These are phyloP conservation scores for Papiliotrema laurentii DNA, from an alignment of 1,284 basidiomycete genomes.

Conservation along the genomic window DNA sequence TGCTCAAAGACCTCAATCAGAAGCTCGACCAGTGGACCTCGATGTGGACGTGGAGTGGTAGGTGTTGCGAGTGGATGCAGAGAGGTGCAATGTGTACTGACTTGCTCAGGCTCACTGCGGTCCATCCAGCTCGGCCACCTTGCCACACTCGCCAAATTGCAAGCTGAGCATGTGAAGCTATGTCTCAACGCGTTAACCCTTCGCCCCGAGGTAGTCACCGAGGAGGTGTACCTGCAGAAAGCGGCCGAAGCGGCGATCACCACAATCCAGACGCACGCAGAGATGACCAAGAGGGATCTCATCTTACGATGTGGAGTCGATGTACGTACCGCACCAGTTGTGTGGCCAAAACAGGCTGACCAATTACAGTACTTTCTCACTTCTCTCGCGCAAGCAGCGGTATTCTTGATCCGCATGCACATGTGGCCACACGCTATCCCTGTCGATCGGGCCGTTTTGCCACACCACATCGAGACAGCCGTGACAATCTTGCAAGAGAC, in stretches of 20 bases:
- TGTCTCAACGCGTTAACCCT: conserved; percentile 19
- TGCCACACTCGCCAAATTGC: conserved; percentile 11
- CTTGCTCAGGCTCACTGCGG: conserved; percentile 9
- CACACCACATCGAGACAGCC: conserved; percentile 9
- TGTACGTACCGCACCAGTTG: neutral
- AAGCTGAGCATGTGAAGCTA: conserved; percentile 17
- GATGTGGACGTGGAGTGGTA: conserved; percentile 19
- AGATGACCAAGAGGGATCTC: conserved; percentile 7
- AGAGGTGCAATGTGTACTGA: neutral
- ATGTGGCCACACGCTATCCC: conserved; percentile 3
- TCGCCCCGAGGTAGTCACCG: neutral
- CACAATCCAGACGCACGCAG: conserved; percentile 13
- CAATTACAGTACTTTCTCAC: conserved; percentile 13
- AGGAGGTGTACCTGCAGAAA: conserved; percentile 6
- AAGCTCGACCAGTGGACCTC: conserved; percentile 17
- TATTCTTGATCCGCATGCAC: conserved; percentile 17
- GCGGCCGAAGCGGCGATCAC: conserved; percentile 16
- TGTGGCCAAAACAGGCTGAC: neutral
- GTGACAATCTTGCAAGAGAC: conserved; percentile 14
- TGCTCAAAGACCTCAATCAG: conserved; percentile 15
- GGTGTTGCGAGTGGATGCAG: neutral
- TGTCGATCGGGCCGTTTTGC: conserved; percentile 9
- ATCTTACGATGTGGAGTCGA: neutral
- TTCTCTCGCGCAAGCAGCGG: conserved; percentile 17
- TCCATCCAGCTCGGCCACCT: conserved; percentile 12